These are phyloP conservation scores for Schizochytrium sp. DNA, from an alignment of 108 stramenopile species.

Conservation along the genomic window DNA sequence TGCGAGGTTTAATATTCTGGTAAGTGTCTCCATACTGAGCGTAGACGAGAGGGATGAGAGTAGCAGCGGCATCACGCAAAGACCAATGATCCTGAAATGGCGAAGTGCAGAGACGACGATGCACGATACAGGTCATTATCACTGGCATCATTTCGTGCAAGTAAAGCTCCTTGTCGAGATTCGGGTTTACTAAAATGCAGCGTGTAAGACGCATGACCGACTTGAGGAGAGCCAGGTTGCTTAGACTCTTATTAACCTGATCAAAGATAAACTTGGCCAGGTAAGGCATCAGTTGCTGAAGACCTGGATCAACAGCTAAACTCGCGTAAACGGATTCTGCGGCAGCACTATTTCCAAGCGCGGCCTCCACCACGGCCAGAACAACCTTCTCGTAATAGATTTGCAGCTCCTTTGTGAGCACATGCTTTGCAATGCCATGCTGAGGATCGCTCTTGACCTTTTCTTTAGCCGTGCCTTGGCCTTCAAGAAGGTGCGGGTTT, in stretches of 20 bases:
- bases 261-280: slow-evolving; percentile 59
- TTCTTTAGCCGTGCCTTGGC: slow-evolving; percentile 42
- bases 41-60: slow-evolving; percentile 47
- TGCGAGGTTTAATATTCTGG: slow-evolving; percentile 41
- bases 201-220: slow-evolving; percentile 57
- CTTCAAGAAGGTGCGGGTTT: slow-evolving; percentile 46
- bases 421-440: slow-evolving; percentile 38
- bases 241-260: slow-evolving; percentile 55
- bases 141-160: slow-evolving; percentile 60
- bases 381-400: slow-evolving; percentile 58
- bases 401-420: slow-evolving; percentile 44
- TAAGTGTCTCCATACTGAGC: slow-evolving; percentile 53
- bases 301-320: slow-evolving; percentile 43
- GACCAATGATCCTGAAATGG: slow-evolving; percentile 54
- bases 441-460: slow-evolving; percentile 41
- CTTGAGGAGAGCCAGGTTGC: slow-evolving; percentile 34
- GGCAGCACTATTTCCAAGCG: slow-evolving; percentile 37
- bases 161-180: slow-evolving; percentile 46
- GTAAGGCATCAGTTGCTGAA: slow-evolving; percentile 58
- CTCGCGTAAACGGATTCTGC: slow-evolving; percentile 59
- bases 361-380: slow-evolving; percentile 50
- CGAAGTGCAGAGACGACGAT: slow-evolving; percentile 46
- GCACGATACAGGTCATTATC: slow-evolving; percentile 55
- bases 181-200: slow-evolving; percentile 45
- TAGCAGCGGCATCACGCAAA: slow-evolving; percentile 40